Base-by-base conservation (phyloP, 2,329 filamentous ascomycete species). In the Phialophora expanda region DNA sequence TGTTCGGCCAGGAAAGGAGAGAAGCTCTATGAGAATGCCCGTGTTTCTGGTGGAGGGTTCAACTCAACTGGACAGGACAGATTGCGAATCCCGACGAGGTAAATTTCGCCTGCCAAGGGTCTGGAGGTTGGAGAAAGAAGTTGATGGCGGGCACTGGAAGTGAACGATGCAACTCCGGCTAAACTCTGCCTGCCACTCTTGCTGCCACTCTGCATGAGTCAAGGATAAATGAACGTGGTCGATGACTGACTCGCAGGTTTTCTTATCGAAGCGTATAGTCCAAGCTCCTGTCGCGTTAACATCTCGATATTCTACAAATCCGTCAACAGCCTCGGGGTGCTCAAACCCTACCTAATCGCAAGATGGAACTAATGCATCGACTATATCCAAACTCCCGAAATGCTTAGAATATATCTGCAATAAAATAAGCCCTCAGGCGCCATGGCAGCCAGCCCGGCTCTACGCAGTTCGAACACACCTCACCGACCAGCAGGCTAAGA, bases 101-200 rank as follows among this genome's bases (percentile, higher is more conserved):
- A 55, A 55, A 55, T 28, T 55, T 55, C 24, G 51, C 26, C 26
- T 28, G 51, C 22, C 51, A 55, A 55, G 51, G 24, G 51, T n/a
- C 28, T 26, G 22, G 51, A 50, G 46, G 24, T 55, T 55, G 51
- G 51, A 55, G 51, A 55, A 53, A 55, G 51, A 55, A 55, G 26
- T 30, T 3, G 51, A 55, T 28, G 51, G 51, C 51, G 51, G 51
- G 51, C 28, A 26, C 28, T 51, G 48, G 48, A 51, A 22, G 9
- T 22, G 32, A 14, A 17, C 48, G 20, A 22, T 51, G 48, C 24
- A 51, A 51, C 48, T 51, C 48, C 24, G 48, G 38, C 48, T 22
- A 26, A 22, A 26, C 48, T 51, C 48, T 51, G 20, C 48, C 20
- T 51, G 48, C 48, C 20, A 26, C 48, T 7, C 17, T 24, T 7